A percentile compares a stretch with the other conserved stretches of the same genome.
These are phyloP conservation scores for Cylindrotheca closterium DNA, from an alignment of 108 stramenopile species.

Conservation along the genomic window DNA sequence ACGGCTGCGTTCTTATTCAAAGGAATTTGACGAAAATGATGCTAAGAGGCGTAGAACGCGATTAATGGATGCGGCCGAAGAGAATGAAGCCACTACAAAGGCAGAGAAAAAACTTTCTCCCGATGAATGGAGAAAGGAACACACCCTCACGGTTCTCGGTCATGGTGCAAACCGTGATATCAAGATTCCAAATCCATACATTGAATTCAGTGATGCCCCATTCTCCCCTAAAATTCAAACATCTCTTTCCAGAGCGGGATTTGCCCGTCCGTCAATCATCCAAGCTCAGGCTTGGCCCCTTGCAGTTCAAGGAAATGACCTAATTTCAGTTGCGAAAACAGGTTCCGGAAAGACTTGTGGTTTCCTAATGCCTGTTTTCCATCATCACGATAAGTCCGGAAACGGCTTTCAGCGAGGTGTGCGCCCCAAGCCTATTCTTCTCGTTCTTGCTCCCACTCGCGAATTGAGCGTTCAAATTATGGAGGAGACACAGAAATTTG, in stretches of 20 bases:
- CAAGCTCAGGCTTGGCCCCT: constrained; percentile 95
- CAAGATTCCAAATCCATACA: constrained; percentile 60
- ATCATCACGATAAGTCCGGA: constrained; percentile 56
- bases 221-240: constrained; percentile 64
- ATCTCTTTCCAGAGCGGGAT: constrained; percentile 76
- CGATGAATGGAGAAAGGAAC: constrained; percentile 82
- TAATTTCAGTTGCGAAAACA: constrained; percentile 98
- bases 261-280: constrained; percentile 78
- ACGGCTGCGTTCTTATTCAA: constrained; percentile 77
- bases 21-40: constrained; percentile 48
- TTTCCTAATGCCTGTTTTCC: constrained; percentile 94
- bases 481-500: constrained; percentile 96
- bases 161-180: constrained; percentile 40
- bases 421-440: constrained; percentile 46
- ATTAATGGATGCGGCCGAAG: constrained; percentile 85
- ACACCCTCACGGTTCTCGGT: constrained; percentile 69
- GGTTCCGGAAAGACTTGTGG: constrained; percentile 96
- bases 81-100: constrained; percentile 33
- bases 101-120: constrained; percentile 51
- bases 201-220: constrained; percentile 77
- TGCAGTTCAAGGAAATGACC: constrained; percentile 83
- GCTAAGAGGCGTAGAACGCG: constrained; percentile 66
- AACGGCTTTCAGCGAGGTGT: constrained; percentile 28
- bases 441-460: constrained; percentile 97
- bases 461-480: constrained; percentile 97